Evolutionary conservation across 768 basidiomycete species (phyloP).

Genomic region (Kondoa subrosea): DNA sequence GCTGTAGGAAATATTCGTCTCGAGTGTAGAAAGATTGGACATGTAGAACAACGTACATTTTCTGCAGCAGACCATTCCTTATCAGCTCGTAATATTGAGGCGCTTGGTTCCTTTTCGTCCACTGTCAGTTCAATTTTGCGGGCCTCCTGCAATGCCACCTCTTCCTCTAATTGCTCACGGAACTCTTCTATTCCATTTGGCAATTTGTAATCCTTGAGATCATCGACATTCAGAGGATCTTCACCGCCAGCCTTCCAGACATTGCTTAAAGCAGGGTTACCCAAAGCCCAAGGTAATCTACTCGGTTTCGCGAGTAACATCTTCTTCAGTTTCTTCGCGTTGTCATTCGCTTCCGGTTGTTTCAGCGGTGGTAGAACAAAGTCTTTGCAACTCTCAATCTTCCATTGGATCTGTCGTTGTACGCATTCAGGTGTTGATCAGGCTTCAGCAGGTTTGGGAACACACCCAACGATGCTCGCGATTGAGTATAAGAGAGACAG

Average conservation of each 20-base stretch:
- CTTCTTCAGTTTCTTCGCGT: conserved; percentile 4
- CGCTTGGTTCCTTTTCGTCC: not conserved
- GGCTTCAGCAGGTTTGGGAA: not conserved
- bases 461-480: conserved; percentile 68
- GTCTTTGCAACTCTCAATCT: conserved; percentile 5
- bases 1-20: too few species aligned
- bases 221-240: not conserved
- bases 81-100: not conserved
- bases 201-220: not conserved
- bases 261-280: not conserved
- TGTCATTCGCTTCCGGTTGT: not conserved
- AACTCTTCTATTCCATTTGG: not conserved
- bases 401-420: conserved; percentile 4
- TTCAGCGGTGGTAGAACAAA: not conserved
- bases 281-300: not conserved
- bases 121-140: not conserved
- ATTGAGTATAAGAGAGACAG: conserved; percentile 52
- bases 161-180: not conserved
- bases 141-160: not conserved
- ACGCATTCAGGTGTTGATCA: not conserved
- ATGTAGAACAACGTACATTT: not conserved
- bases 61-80: conserved; percentile 2
- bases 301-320: not conserved
- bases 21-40: not conserved
- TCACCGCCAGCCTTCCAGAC: not conserved